Evolutionary conservation across 768 basidiomycete species (phyloP).

Genomic region (Tylopilus sp.): DNA sequence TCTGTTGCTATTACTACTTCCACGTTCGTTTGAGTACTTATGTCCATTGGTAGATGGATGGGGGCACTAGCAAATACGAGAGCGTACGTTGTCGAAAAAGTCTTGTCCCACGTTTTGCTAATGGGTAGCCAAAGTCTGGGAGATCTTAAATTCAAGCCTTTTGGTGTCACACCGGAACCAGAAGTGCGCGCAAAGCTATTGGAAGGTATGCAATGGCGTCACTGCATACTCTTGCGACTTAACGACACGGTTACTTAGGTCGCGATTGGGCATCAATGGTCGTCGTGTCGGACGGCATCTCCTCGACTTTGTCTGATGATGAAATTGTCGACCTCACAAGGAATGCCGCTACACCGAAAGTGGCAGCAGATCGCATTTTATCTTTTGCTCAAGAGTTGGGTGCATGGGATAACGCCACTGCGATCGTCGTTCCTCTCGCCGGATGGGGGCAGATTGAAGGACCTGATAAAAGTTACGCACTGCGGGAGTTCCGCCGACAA

Average conservation of each 20-base stretch:
- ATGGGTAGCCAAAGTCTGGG: conserved; percentile 62
- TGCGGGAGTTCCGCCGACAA: conserved; percentile 74
- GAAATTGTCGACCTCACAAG: conserved; percentile 92
- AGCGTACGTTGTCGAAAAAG: conserved; percentile 47
- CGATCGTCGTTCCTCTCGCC: conserved; percentile 83
- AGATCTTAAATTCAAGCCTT: conserved; percentile 84
- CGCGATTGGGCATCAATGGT: conserved; percentile 83
- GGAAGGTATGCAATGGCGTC: conserved; percentile 48
- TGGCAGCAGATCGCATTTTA: conserved; percentile 80
- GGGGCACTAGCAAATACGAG: conserved; percentile 90
- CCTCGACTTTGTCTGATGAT: conserved; percentile 86
- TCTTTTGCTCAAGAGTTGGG: conserved; percentile 85
- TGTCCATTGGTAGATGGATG: conserved; percentile 70
- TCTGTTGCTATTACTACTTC: conserved; percentile 30
- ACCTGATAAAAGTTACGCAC: conserved; percentile 74
- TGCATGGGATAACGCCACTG: conserved; percentile 85
- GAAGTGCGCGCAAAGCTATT: conserved; percentile 76
- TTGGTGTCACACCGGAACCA: conserved; percentile 91
- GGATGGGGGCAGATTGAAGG: conserved; percentile 88
- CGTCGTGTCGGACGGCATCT: conserved; percentile 91
- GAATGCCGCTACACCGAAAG: conserved; percentile 62
- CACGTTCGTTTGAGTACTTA: background rate
- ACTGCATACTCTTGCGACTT: background rate
- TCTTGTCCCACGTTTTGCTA: background rate
- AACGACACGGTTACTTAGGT: conserved; percentile 42